Evolutionary conservation across 2,329 filamentous ascomycete genomes (phyloP).

Genomic region (Penicillium sclerotigenum): DNA sequence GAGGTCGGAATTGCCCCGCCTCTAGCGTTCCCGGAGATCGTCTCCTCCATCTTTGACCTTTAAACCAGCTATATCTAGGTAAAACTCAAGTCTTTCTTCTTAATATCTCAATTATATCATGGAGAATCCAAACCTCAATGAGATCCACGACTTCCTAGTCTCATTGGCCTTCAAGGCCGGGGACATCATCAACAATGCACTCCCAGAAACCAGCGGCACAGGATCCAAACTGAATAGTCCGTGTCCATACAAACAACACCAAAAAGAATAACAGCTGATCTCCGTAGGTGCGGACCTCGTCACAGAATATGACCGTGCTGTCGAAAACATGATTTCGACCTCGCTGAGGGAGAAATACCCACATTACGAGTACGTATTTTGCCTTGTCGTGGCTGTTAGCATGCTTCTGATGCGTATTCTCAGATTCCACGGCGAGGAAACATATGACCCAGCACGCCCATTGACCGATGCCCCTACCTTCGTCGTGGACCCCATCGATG

Average conservation of each 20-base stretch:
- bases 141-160: slow-evolving; percentile 45
- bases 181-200: slow-evolving; percentile 42
- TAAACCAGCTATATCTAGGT: background rate
- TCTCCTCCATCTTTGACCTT: background rate
- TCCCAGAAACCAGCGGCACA: slow-evolving; percentile 36
- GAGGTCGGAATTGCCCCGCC: background rate
- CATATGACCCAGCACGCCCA: slow-evolving; percentile 54
- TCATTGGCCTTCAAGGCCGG: slow-evolving; percentile 42
- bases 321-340: slow-evolving; percentile 57
- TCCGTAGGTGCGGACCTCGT: slow-evolving; percentile 57
- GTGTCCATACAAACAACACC: slow-evolving; percentile 6
- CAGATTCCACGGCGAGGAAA: slow-evolving; percentile 59
- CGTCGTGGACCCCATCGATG: slow-evolving; percentile 63
- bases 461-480: slow-evolving; percentile 57
- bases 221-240: slow-evolving; percentile 49
- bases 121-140: slow-evolving; percentile 29
- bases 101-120: slow-evolving; percentile 4
- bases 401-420: background rate
- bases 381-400: background rate
- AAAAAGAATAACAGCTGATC: background rate
- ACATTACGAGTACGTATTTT: slow-evolving; percentile 45
- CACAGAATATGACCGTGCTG: slow-evolving; percentile 61
- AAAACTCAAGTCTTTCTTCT: background rate
- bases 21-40: slow-evolving; percentile 1
- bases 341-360: slow-evolving; percentile 53